phyloP scores from a whole-genome alignment of 1,284 basidiomycete genomes.

The Flammula alnicola region DNA sequence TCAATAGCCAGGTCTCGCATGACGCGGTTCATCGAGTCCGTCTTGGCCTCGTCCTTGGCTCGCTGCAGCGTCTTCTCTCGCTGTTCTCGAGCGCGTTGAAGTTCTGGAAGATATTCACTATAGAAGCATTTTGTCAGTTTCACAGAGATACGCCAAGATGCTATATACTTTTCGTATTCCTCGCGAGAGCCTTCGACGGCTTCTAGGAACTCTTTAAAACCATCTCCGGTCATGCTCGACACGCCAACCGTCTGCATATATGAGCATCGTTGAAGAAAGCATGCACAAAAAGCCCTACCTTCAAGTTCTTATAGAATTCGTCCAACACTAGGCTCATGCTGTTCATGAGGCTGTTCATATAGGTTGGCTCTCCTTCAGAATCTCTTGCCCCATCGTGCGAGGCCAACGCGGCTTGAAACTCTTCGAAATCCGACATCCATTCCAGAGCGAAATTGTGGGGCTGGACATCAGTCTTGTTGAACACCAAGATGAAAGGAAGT shows the following conservation, averaged over 20 bases:
- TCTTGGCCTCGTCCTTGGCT: slow-evolving; percentile 76
- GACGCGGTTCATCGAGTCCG: slow-evolving; percentile 81
- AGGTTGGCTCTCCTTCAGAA: slow-evolving; percentile 90
- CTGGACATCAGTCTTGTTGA: slow-evolving; percentile 97
- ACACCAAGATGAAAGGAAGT: slow-evolving; percentile 96
- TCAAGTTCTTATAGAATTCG: slow-evolving; percentile 97
- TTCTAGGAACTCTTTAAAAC: slow-evolving; percentile 89
- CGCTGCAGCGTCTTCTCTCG: slow-evolving; percentile 70
- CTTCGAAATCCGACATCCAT: slow-evolving; percentile 99
- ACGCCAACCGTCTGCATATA: slow-evolving; percentile 86
- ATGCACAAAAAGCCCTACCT: slow-evolving; percentile 50
- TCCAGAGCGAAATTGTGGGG: slow-evolving; percentile 91
- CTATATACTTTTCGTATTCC: slow-evolving; percentile 86
- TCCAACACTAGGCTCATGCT: slow-evolving; percentile 98
- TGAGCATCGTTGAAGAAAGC: neutral
- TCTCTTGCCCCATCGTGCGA: slow-evolving; percentile 69
- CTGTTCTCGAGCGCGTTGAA: slow-evolving; percentile 68
- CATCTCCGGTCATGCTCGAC: slow-evolving; percentile 93
- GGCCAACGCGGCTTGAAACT: slow-evolving; percentile 77
- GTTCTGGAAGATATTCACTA: slow-evolving; percentile 92
- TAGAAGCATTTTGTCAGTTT: slow-evolving; percentile 2
- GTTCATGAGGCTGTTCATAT: slow-evolving; percentile 99
- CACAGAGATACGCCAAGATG: no score
- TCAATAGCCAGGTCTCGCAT: slow-evolving; percentile 88
- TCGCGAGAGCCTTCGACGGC: slow-evolving; percentile 87